phyloP scores from a whole-genome alignment of 371 early-diverging fungal genomes.

The Gilbertella persicaria region DNA sequence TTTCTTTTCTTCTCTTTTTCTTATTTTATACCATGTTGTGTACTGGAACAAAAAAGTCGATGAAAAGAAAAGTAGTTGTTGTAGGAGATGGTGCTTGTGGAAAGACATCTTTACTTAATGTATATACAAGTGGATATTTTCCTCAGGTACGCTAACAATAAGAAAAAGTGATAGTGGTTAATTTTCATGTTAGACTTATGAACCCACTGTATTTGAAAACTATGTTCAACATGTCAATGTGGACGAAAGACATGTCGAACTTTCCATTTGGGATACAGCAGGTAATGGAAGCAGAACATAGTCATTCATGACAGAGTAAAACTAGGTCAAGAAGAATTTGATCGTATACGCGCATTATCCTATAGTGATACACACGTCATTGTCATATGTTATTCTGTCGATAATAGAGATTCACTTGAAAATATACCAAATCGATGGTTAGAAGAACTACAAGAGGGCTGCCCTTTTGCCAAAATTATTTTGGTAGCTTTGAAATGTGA shows the following conservation, averaged over 20 bases:
- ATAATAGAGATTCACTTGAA: constrained; percentile 57
- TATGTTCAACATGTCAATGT: constrained; percentile 81
- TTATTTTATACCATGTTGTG: too few relatives aligned
- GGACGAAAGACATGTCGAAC: constrained; percentile 76
- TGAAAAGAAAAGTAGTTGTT: constrained; percentile 25
- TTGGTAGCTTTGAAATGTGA: constrained; percentile 65
- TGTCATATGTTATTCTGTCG: constrained; percentile 62
- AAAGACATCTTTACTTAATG: constrained; percentile 65
- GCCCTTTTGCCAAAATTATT: constrained; percentile 50
- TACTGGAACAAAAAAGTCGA: constrained; percentile 4
- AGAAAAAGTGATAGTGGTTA: too few relatives aligned
- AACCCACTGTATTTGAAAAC: constrained; percentile 88
- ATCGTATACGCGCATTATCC: constrained; percentile 55
- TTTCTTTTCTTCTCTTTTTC: too few relatives aligned
- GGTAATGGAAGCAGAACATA: constrained; percentile 51
- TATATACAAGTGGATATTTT: constrained; percentile 58
- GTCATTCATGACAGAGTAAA: constrained; percentile 1
- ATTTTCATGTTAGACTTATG: constrained; percentile 32
- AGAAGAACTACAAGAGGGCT: constrained; percentile 46
- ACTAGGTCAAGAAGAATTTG: constrained; percentile 72
- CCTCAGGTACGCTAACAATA: constrained; percentile 41
- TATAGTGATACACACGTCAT: constrained; percentile 61
- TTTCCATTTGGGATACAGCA: constrained; percentile 94
- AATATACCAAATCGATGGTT: constrained; percentile 61
- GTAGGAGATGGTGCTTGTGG: constrained; percentile 71